Percentiles rank a stretch among this genome's conserved stretches.
Conservation (phyloP, 139 green algal species). For the Volvox africanus region DNA sequence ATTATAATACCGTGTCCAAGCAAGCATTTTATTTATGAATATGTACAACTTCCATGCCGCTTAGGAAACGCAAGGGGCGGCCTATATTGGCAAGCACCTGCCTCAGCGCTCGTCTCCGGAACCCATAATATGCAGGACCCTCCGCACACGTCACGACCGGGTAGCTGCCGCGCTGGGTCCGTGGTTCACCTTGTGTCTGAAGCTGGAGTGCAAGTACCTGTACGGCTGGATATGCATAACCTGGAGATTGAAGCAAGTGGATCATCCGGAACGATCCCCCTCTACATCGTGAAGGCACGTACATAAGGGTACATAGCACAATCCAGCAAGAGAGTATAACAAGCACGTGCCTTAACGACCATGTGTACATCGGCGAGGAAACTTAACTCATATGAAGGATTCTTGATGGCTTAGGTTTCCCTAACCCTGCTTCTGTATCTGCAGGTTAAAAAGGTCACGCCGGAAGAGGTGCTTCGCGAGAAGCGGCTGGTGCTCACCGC, state of each 20-base stretch:
- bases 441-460: background rate
- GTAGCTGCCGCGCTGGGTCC: constrained; percentile 48
- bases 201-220: constrained; percentile 38
- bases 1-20: too few species aligned
- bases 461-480: background rate
- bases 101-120: too few species aligned
- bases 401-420: too few species aligned
- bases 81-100: too few species aligned
- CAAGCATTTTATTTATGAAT: too few species aligned
- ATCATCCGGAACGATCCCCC: background rate
- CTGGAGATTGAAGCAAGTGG: background rate
- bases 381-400: too few species aligned
- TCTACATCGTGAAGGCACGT: constrained; percentile 12
- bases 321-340: too few species aligned
- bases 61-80: too few species aligned
- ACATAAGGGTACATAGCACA: too few species aligned
- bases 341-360: too few species aligned
- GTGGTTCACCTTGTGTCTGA: constrained; percentile 52
- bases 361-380: too few species aligned
- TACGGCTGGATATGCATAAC: constrained; percentile 35
- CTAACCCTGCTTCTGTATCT: background rate
- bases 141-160: background rate
- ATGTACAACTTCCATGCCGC: too few species aligned
- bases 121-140: constrained; percentile 20
- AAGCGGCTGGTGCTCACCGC: constrained; percentile 7